Conservation (phyloP, 129 eudicot genomes). For the Oenanthe sinensis region DNA sequence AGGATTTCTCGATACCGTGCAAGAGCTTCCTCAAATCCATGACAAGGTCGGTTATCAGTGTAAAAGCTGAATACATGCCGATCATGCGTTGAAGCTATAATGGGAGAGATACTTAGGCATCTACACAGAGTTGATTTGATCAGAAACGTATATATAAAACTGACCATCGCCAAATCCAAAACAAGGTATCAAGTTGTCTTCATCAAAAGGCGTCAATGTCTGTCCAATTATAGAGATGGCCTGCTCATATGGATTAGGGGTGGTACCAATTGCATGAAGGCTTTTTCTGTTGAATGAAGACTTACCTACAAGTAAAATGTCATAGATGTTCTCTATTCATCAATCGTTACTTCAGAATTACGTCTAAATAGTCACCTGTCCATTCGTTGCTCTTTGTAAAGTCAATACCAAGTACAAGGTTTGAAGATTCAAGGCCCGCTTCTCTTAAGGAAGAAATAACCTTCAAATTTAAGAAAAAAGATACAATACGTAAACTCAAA, state of each 20-base stretch:
- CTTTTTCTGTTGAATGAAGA: slow-evolving; percentile 44
- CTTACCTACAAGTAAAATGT: slow-evolving; percentile 30
- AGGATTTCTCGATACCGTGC: slow-evolving; percentile 42
- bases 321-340: not conserved
- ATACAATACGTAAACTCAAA: not conserved
- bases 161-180: slow-evolving; percentile 65
- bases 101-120: not conserved
- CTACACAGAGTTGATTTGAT: not conserved
- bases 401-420: slow-evolving; percentile 54
- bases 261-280: slow-evolving; percentile 40
- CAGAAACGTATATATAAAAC: slow-evolving; percentile 9
- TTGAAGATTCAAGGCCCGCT: slow-evolving; percentile 61
- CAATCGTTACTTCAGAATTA: not conserved
- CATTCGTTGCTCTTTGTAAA: slow-evolving; percentile 68
- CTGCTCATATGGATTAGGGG: slow-evolving; percentile 49
- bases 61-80: slow-evolving; percentile 49
- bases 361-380: slow-evolving; percentile 30
- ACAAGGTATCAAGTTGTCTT: slow-evolving; percentile 59
- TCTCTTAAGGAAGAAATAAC: slow-evolving; percentile 48
- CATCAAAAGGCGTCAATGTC: slow-evolving; percentile 55
- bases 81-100: slow-evolving; percentile 45
- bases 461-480: slow-evolving; percentile 14
- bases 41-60: slow-evolving; percentile 43
- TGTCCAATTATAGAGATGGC: slow-evolving; percentile 55
- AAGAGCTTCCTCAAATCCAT: slow-evolving; percentile 63